Base-by-base conservation (phyloP, 1,284 basidiomycete genomes). In the Cryptococcus hybrid region DNA sequence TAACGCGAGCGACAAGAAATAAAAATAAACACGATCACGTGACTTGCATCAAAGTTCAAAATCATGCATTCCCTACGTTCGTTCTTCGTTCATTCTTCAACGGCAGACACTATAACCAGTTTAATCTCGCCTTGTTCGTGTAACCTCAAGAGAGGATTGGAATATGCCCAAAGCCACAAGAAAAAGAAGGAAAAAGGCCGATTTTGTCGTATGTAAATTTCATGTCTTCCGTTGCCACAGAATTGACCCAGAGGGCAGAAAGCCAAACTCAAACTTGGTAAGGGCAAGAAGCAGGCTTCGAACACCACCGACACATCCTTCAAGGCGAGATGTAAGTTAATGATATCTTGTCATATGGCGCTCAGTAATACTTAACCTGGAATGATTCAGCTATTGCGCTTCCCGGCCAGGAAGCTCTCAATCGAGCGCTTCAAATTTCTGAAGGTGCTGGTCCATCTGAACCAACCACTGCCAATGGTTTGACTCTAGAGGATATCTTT, bases 281-380 rank as follows among this genome's bases (percentile, higher is more conserved):
- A 95, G 77, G 92, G 90, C 50, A 98, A 95, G 76, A 86, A 89
- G 70, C 71, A 81, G 7, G 83, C 92, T 7, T 84, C 80, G 53
- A 98, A 97, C 83, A 89, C 86, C 7, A 86, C 96, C 63, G 91
- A 98, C 76, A 97, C 94, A 1, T 93, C 92, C 0, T 97, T 95
- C 84, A 96, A 93, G 76, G 87, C 92, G 46, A 84, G 90, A 63
- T 92, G 92, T 93, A 58, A 70, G 83, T 73, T 12, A 42, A n/a
- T 15, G 7, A 15, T 7, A 36, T 35, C 35, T 15, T n/a, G 24
- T 36, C 18, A 2, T 38, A 18, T 42, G 44, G 9, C 24, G 39
- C 13, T 35, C 6, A 34, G 15, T 50, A 34, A 50, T 47, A 35
- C 40, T 60, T 45, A 45, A 42, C 44, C 1, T 34, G 12, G 59